Conservation (phyloP, 2,329 filamentous ascomycete genomes). For the Aspergillus sp. region DNA sequence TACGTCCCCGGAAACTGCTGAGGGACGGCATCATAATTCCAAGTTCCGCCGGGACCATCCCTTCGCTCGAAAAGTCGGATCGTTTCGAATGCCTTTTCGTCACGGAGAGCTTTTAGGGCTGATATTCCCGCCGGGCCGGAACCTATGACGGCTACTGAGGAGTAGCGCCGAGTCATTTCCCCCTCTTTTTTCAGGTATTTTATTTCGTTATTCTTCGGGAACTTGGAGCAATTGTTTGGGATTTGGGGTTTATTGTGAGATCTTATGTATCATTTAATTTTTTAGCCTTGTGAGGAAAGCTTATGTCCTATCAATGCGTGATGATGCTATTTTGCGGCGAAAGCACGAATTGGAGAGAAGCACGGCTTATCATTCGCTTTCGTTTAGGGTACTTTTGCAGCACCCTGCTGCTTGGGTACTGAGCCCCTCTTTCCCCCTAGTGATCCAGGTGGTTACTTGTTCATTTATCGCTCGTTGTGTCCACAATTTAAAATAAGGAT, state of each 20-base stretch:
- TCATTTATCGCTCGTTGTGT: not conserved
- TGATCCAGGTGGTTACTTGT: not conserved
- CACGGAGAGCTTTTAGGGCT: constrained; percentile 24
- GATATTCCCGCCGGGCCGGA: constrained; percentile 11
- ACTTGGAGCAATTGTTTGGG: not conserved
- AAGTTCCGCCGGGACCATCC: constrained; percentile 31
- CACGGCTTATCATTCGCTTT: not conserved
- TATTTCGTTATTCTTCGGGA: too few relatives aligned
- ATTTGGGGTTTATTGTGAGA: not conserved
- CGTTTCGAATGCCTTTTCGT: constrained; percentile 32
- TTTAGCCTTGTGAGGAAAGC: not conserved
- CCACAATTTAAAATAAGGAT: too few relatives aligned
- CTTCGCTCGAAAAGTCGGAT: constrained; percentile 35
- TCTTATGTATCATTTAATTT: not conserved
- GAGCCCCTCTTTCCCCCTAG: not conserved
- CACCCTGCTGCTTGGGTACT: not conserved
- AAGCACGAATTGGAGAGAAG: constrained; percentile 5
- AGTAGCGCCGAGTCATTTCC: constrained; percentile 8
- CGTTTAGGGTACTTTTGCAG: not conserved
- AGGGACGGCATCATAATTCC: constrained; percentile 30
- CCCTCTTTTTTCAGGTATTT: not conserved
- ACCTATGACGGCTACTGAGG: constrained; percentile 12
- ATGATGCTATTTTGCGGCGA: constrained; percentile 7
- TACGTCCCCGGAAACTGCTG: constrained; percentile 22
- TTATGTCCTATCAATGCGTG: not conserved